Evolutionary conservation across 106 monocot genomes (phyloP).

Genomic region (Allium sativum): DNA sequence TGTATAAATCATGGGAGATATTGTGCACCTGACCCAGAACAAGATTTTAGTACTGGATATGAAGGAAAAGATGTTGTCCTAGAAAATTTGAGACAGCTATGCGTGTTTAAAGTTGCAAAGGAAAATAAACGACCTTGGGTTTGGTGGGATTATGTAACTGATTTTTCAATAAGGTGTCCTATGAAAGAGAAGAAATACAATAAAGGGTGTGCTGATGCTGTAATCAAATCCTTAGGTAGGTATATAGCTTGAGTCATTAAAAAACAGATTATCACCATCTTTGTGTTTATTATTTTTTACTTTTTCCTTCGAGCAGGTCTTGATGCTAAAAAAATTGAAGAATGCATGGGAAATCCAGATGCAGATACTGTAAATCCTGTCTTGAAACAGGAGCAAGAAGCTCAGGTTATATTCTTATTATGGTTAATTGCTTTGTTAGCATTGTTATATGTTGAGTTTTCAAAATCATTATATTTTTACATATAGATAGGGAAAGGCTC

Average conservation of each 20-base stretch:
- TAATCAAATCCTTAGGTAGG: conserved; percentile 85
- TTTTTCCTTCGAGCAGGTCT: conserved; percentile 30
- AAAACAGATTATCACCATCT: no score
- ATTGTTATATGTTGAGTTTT: no score
- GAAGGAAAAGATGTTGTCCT: conserved; percentile 96
- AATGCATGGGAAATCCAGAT: conserved; percentile 70
- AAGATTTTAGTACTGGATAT: conserved; percentile 90
- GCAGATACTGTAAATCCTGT: conserved; percentile 55
- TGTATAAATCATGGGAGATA: conserved; percentile 97
- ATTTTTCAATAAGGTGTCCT: conserved; percentile 95
- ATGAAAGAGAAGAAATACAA: conserved; percentile 97
- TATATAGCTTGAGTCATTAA: background rate
- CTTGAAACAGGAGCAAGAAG: conserved; percentile 78
- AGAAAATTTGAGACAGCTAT: conserved; percentile 88
- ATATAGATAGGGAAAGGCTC: conserved; percentile 86
- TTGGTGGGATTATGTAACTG: conserved; percentile 99
- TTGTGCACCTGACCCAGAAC: conserved; percentile 96
- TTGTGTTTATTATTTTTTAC: background rate
- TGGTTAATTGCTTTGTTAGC: no score
- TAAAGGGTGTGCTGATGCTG: conserved; percentile 79
- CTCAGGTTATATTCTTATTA: conserved; percentile 42
- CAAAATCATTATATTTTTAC: no score
- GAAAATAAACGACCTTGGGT: conserved; percentile 76
- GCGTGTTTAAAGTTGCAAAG: conserved; percentile 79
- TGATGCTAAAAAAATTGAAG: conserved; percentile 45